Evolutionary conservation across 83 land plant genomes (phyloP).

Genomic region (Thuja plicata): DNA sequence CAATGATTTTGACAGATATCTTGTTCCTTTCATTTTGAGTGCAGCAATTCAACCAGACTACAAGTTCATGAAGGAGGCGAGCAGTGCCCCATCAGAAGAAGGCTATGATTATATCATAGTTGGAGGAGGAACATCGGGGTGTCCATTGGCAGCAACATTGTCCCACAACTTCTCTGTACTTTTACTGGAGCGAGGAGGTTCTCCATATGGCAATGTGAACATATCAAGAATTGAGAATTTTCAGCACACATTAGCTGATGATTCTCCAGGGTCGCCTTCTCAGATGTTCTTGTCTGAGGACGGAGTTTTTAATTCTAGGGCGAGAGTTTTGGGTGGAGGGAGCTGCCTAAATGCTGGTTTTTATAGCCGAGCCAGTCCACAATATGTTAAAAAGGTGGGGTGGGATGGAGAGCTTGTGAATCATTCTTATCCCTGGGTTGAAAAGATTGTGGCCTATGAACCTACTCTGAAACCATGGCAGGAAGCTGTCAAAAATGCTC

Average conservation of each 20-base stretch:
- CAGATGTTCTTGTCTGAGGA: conserved; percentile 81
- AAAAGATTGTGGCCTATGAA: conserved; percentile 36
- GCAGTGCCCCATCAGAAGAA: neutral
- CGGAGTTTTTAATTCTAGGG: conserved; percentile 77
- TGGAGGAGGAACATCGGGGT: conserved; percentile 37
- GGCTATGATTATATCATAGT: conserved; percentile 26
- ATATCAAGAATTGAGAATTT: conserved; percentile 29
- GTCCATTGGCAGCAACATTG: conserved; percentile 34
- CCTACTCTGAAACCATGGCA: conserved; percentile 38
- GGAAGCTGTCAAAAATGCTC: conserved; percentile 23
- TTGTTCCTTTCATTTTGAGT: neutral
- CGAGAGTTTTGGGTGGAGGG: conserved; percentile 92
- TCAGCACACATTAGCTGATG: conserved; percentile 38
- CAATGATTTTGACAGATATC: too few relatives aligned
- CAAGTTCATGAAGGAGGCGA: conserved; percentile 15
- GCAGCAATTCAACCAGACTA: neutral
- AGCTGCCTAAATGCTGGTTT: conserved; percentile 88
- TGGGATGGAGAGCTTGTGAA: conserved; percentile 66
- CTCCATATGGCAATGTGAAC: conserved; percentile 31
- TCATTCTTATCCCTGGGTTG: conserved; percentile 68
- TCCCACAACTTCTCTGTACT: conserved; percentile 24
- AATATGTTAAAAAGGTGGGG: conserved; percentile 42
- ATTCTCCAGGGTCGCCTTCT: conserved; percentile 55
- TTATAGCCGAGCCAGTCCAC: conserved; percentile 74
- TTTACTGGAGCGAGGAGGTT: conserved; percentile 44